These are phyloP conservation scores for Cercophora scortea DNA, from an alignment of 495 filamentous ascomycete species.

Conservation along the genomic window DNA sequence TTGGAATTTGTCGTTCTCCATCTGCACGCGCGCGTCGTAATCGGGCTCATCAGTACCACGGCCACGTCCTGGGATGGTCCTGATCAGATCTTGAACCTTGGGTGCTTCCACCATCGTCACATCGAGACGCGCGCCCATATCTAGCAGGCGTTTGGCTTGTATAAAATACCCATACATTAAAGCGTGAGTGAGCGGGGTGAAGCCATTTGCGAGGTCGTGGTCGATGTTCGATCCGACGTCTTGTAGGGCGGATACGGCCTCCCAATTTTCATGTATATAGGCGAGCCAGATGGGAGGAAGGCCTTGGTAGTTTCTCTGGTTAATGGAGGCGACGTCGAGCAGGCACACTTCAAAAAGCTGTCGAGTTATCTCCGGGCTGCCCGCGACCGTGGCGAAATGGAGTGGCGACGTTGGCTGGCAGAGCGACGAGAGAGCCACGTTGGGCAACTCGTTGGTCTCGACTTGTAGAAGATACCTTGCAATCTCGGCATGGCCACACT, in stretches of 20 bases:
- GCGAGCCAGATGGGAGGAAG: background rate
- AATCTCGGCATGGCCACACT: background rate
- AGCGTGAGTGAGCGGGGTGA: background rate
- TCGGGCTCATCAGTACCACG: too few species aligned
- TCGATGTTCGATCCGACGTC: background rate
- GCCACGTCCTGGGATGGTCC: too few species aligned
- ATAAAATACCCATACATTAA: background rate
- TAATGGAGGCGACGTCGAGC: background rate
- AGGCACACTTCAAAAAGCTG: background rate
- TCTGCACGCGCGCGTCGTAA: too few species aligned
- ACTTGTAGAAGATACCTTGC: background rate
- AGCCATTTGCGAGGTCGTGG: background rate
- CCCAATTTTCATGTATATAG: background rate
- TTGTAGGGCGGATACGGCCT: background rate
- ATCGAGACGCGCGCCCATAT: background rate
- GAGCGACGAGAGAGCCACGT: background rate
- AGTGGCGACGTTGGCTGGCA: background rate
- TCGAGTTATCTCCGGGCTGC: background rate
- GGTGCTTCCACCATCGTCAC: background rate
- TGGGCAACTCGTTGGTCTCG: background rate
- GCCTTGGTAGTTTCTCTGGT: background rate
- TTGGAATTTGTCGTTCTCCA: too few species aligned
- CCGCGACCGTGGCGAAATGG: background rate
- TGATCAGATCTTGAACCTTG: too few species aligned
- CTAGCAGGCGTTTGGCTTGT: background rate